Percentiles rank a stretch among this genome's conserved stretches.
Evolutionary conservation across 2,329 filamentous ascomycete genomes (phyloP).

Genomic region (Colletotrichum liaoningense): DNA sequence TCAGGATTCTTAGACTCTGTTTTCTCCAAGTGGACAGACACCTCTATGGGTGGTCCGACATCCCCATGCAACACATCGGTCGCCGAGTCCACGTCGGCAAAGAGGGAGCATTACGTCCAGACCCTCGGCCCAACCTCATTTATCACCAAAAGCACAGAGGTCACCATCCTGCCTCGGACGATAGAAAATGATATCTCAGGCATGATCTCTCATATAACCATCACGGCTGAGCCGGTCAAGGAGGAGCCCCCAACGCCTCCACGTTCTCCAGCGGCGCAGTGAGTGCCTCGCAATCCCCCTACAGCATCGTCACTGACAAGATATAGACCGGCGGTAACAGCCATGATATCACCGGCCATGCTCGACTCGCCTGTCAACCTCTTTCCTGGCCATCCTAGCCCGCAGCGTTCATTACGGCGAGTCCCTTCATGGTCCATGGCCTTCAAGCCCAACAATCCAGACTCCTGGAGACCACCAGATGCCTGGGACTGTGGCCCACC

Average conservation of each 20-base stretch:
- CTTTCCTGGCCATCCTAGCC: conserved; percentile 25
- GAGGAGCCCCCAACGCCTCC: conserved; percentile 43
- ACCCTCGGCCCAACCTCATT: conserved; percentile 54
- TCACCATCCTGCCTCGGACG: conserved; percentile 47
- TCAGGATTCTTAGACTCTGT: conserved; percentile 51
- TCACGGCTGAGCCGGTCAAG: conserved; percentile 46
- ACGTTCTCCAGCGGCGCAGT: conserved; percentile 45
- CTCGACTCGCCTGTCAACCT: conserved; percentile 35
- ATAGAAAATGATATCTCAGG: conserved; percentile 48
- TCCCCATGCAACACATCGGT: conserved; percentile 47
- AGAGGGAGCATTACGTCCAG: conserved; percentile 50
- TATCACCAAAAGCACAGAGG: conserved; percentile 53
- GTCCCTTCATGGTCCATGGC: conserved; percentile 38
- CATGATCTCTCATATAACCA: conserved; percentile 49
- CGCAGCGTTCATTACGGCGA: conserved; percentile 16
- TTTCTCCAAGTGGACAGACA: conserved; percentile 57
- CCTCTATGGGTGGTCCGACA: conserved; percentile 44
- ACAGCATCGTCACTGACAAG: conserved; percentile 5
- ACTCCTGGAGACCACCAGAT: conserved; percentile 58
- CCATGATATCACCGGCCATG: background rate
- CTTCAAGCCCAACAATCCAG: conserved; percentile 49
- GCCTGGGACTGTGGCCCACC: conserved; percentile 53
- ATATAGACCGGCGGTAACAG: background rate
- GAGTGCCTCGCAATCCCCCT: conserved; percentile 24
- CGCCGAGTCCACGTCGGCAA: conserved; percentile 42